A percentile compares a stretch with the other conserved stretches of the same genome.
These are phyloP conservation scores for Aspergillus sp. DNA, from an alignment of 2,329 filamentous ascomycete genomes.

Conservation along the genomic window DNA sequence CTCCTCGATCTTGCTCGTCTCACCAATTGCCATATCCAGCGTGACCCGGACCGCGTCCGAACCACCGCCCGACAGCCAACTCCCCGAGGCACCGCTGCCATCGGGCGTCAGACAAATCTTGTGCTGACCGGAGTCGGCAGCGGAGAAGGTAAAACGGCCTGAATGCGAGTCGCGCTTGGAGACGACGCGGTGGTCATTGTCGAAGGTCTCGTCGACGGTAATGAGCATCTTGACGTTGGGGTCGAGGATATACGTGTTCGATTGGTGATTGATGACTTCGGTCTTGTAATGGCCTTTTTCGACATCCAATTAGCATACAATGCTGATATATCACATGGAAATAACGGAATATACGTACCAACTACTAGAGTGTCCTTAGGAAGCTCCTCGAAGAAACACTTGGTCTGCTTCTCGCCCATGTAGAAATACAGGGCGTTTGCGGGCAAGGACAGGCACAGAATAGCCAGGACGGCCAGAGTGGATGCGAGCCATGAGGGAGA, in stretches of 20 bases:
- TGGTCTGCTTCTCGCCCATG: conserved; percentile 74
- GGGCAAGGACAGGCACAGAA: conserved; percentile 52
- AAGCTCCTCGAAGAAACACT: conserved; percentile 97
- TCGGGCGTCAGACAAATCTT: conserved; percentile 89
- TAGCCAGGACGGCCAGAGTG: conserved; percentile 55
- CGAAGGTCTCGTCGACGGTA: conserved; percentile 90
- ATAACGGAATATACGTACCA: conserved; percentile 43
- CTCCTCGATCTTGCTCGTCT: conserved; percentile 88
- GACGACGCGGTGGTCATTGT: conserved; percentile 94
- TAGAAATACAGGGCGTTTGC: conserved; percentile 90
- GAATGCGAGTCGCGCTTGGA: conserved; percentile 66
- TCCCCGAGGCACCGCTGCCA: conserved; percentile 56
- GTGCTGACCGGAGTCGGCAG: conserved; percentile 91
- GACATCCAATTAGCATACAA: background rate
- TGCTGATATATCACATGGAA: too few species aligned
- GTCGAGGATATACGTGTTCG: conserved; percentile 62
- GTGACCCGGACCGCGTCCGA: conserved; percentile 74
- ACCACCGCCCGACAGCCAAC: conserved; percentile 62
- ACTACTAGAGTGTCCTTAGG: conserved; percentile 96
- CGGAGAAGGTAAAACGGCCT: conserved; percentile 91
- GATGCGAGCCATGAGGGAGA: conserved; percentile 32
- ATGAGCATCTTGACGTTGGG: conserved; percentile 75
- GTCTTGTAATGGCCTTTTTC: conserved; percentile 70
- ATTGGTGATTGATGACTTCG: conserved; percentile 69
- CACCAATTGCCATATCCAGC: conserved; percentile 87